phyloP scores from a whole-genome alignment of 768 basidiomycete species.

The Serendipita vermifera region DNA sequence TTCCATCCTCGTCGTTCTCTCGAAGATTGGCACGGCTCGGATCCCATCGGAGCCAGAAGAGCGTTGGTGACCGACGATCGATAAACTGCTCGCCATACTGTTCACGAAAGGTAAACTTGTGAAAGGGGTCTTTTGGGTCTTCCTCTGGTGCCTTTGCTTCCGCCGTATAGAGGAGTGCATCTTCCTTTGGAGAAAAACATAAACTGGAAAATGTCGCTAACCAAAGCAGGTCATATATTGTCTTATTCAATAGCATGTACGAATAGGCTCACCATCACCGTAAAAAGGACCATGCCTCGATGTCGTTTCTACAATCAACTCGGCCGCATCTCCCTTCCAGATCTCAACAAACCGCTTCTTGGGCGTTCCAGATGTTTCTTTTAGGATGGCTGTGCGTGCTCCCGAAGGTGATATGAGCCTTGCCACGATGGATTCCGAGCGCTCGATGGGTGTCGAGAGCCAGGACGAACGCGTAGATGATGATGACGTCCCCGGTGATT shows the following conservation, averaged over 20 bases:
- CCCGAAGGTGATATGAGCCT: conserved; percentile 33
- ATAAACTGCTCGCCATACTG: conserved; percentile 51
- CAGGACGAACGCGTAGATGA: not conserved
- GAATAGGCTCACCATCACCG: conserved; percentile 36
- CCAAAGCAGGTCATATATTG: not conserved
- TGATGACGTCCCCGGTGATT: too few species aligned
- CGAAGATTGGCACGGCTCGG: conserved; percentile 10
- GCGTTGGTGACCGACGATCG: conserved; percentile 37
- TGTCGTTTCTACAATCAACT: conserved; percentile 42
- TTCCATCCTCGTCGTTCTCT: not conserved
- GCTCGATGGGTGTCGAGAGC: not conserved
- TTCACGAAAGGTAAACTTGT: conserved; percentile 43
- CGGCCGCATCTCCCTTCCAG: conserved; percentile 35
- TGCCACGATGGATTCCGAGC: conserved; percentile 19
- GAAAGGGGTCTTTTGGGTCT: conserved; percentile 19
- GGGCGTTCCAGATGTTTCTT: conserved; percentile 21
- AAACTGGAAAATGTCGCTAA: conserved; percentile 42
- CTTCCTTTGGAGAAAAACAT: conserved; percentile 41
- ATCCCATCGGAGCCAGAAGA: conserved; percentile 44
- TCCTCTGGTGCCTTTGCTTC: conserved; percentile 34
- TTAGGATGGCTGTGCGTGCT: conserved; percentile 34
- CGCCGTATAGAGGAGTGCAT: conserved; percentile 45
- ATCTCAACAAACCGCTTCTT: conserved; percentile 47
- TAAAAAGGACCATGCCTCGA: conserved; percentile 47
- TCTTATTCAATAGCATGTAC: not conserved